These are phyloP conservation scores for Candida ipomoeae DNA, from an alignment of 805 yeast species.

Conservation along the genomic window DNA sequence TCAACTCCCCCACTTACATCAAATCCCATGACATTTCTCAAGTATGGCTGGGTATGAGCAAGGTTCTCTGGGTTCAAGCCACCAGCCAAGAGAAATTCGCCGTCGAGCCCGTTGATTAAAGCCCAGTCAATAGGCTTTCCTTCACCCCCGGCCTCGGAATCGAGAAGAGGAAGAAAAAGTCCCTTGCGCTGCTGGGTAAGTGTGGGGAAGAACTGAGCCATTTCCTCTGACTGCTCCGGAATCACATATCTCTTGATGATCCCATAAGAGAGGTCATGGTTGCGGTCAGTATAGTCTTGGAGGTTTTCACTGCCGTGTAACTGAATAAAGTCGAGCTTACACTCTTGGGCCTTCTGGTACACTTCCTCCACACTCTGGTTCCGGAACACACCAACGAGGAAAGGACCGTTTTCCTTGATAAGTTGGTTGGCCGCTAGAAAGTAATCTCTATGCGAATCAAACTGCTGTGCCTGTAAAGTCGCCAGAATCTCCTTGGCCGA, in stretches of 20 bases:
- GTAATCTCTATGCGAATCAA: constrained; percentile 23
- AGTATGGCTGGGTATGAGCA: constrained; percentile 37
- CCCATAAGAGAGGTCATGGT: constrained; percentile 43
- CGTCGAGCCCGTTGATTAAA: constrained; percentile 19
- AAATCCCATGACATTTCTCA: constrained; percentile 72
- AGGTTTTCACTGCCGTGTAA: constrained; percentile 67
- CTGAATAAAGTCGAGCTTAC: constrained; percentile 74
- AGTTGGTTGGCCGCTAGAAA: constrained; percentile 24
- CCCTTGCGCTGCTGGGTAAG: constrained; percentile 7
- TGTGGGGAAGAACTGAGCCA: constrained; percentile 21
- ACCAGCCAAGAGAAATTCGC: constrained; percentile 73
- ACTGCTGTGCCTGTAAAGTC: constrained; percentile 12
- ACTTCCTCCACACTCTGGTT: constrained; percentile 74
- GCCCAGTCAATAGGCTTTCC: constrained; percentile 80
- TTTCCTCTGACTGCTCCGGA: constrained; percentile 48
- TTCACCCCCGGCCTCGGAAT: constrained; percentile 89
- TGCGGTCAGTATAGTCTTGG: constrained; percentile 49
- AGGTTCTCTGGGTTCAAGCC: constrained; percentile 82
- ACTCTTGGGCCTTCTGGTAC: constrained; percentile 33
- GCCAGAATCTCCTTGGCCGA: constrained; percentile 18
- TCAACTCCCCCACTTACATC: constrained; percentile 98
- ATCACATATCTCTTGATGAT: constrained; percentile 66
- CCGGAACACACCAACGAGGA: constrained; percentile 83
- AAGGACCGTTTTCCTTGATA: constrained; percentile 51
- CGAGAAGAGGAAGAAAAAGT: constrained; percentile 63